Percentiles rank a stretch among this genome's conserved stretches.
Evolutionary conservation across 179 eudicot genomes (phyloP).

Genomic region (Patellifolia procumbens): DNA sequence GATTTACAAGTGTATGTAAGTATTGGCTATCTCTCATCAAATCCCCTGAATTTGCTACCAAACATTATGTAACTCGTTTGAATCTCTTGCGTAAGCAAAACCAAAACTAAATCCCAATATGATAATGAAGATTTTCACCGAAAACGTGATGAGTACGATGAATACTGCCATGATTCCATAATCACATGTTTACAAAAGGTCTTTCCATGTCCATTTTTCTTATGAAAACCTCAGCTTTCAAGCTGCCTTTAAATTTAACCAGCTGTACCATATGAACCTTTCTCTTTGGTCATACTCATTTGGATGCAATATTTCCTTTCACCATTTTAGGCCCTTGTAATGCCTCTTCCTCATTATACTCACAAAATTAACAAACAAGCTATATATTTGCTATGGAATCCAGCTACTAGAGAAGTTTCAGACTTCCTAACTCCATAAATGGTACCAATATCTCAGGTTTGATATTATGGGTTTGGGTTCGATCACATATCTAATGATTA

Average conservation of each 20-base stretch:
- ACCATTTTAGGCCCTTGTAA: neutral
- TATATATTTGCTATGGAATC: neutral
- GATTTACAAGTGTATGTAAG: neutral
- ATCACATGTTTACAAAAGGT: too few relatives aligned
- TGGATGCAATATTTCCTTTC: neutral
- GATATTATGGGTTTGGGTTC: neutral
- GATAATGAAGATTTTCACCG: too few relatives aligned
- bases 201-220: too few relatives aligned
- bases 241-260: too few relatives aligned
- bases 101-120: neutral
- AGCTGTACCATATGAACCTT: too few relatives aligned
- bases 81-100: neutral
- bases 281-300: too few relatives aligned
- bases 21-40: neutral
- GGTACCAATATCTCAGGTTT: neutral
- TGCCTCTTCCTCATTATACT: neutral
- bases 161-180: too few relatives aligned
- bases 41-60: constrained; percentile 5
- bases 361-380: neutral
- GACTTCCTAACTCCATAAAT: neutral
- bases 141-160: too few relatives aligned
- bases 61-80: neutral
- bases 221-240: too few relatives aligned
- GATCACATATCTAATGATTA: neutral
- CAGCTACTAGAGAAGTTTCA: neutral